A percentile compares a stretch with the other conserved stretches of the same genome.
Evolutionary conservation across 345 rosid species (phyloP).

Genomic region (Brassica juncea): DNA sequence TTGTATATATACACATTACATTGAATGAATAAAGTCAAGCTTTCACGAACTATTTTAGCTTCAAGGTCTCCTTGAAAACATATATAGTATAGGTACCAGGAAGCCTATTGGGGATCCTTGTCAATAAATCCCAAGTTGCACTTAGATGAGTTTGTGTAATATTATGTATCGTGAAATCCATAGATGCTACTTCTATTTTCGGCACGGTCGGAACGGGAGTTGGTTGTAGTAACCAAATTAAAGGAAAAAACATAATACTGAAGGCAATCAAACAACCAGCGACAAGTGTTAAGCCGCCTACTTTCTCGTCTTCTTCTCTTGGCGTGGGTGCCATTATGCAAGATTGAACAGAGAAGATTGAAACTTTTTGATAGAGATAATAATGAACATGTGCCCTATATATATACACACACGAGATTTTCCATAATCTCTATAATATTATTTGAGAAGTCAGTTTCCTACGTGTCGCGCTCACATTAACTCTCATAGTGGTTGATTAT

Average conservation of each 20-base stretch:
- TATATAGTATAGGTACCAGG: not conserved
- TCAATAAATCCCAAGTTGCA: constrained; percentile 8
- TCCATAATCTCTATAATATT: too few relatives aligned
- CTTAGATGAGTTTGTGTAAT: not conserved
- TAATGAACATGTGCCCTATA: not conserved
- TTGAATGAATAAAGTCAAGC: too few relatives aligned
- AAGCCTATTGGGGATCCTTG: not conserved
- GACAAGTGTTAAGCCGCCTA: too few relatives aligned
- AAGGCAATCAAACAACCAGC: too few relatives aligned
- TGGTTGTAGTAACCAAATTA: not conserved
- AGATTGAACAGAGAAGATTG: too few relatives aligned
- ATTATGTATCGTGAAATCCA: constrained; percentile 7
- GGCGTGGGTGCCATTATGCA: not conserved
- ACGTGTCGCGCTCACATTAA: too few relatives aligned
- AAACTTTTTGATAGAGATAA: too few relatives aligned
- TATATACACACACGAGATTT: too few relatives aligned
- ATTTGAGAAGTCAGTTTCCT: too few relatives aligned
- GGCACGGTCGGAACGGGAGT: not conserved
- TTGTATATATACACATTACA: too few relatives aligned
- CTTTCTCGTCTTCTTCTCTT: too few relatives aligned
- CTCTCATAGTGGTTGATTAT: too few relatives aligned
- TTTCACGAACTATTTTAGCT: not conserved
- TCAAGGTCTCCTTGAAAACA: constrained; percentile 27
- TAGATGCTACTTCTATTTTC: not conserved
- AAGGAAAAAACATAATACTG: not conserved